Conservation (phyloP, 306 rosid species). For the Rosa rugosa region DNA sequence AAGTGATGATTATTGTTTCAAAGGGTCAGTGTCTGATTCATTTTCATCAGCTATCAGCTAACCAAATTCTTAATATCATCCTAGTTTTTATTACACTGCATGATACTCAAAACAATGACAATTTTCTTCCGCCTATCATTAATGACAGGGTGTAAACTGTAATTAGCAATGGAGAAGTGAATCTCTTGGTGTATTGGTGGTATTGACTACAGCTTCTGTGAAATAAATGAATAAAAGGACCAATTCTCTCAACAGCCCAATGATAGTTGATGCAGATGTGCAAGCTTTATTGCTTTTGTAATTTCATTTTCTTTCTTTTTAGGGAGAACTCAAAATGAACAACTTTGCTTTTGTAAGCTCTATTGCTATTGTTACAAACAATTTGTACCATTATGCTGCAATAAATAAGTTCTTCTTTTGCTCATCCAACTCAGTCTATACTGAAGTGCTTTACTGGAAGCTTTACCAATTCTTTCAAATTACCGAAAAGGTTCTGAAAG, state of each 20-base stretch:
- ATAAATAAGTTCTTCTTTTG: not conserved
- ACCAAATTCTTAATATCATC: not conserved
- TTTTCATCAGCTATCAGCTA: not conserved
- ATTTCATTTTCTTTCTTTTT: not conserved
- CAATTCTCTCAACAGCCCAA: not conserved
- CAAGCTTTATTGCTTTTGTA: not conserved
- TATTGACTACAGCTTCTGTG: not conserved
- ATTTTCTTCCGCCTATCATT: not conserved
- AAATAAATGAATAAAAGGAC: not conserved
- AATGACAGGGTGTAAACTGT: not conserved
- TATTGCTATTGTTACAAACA: not conserved
- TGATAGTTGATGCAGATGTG: not conserved
- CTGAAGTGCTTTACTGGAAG: not conserved
- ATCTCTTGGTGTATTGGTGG: not conserved
- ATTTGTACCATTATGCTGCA: not conserved
- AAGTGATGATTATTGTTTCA: not conserved
- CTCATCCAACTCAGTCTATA: not conserved
- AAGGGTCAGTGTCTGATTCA: conserved; percentile 1
- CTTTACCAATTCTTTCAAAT: not conserved
- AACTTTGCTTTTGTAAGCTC: not conserved
- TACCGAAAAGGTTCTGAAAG: not conserved
- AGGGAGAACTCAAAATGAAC: not conserved
- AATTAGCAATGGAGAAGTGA: not conserved
- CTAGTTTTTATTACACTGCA: not conserved
- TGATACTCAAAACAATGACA: not conserved